A percentile compares a stretch with the other conserved stretches of the same genome.
Conservation (phyloP, 2,329 filamentous ascomycete genomes). For the Leptographium procerum region DNA sequence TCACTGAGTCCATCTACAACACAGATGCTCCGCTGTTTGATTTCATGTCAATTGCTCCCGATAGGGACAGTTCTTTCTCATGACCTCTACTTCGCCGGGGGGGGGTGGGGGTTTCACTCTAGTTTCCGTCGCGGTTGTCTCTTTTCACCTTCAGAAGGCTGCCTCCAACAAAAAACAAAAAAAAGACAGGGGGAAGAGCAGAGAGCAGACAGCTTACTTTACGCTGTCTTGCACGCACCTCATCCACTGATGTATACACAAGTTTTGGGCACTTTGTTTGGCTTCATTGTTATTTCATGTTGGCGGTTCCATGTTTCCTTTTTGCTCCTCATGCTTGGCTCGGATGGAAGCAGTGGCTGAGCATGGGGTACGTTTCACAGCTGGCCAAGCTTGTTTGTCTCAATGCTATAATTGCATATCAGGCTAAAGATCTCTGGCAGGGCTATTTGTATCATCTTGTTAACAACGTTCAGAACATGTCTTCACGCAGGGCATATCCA, state of each 20-base stretch:
- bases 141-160: too few relatives aligned
- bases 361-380: not conserved
- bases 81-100: not conserved
- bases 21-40: not conserved
- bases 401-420: not conserved
- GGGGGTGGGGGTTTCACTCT: too few relatives aligned
- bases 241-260: too few relatives aligned
- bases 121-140: too few relatives aligned
- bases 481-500: not conserved
- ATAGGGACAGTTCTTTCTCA: not conserved
- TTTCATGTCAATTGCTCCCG: not conserved
- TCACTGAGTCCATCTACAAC: not conserved
- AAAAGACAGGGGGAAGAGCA: too few relatives aligned
- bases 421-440: not conserved
- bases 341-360: not conserved
- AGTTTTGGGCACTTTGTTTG: too few relatives aligned
- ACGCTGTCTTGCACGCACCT: too few relatives aligned
- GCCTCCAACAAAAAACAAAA: too few relatives aligned
- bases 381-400: too few relatives aligned
- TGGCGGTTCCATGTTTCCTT: too few relatives aligned
- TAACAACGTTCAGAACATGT: not conserved
- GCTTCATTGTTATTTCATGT: too few relatives aligned
- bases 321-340: not conserved
- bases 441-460: not conserved
- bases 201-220: too few relatives aligned